These are phyloP conservation scores for Eleusine coracana DNA, from an alignment of 176 grass and related monocot species.

Conservation along the genomic window DNA sequence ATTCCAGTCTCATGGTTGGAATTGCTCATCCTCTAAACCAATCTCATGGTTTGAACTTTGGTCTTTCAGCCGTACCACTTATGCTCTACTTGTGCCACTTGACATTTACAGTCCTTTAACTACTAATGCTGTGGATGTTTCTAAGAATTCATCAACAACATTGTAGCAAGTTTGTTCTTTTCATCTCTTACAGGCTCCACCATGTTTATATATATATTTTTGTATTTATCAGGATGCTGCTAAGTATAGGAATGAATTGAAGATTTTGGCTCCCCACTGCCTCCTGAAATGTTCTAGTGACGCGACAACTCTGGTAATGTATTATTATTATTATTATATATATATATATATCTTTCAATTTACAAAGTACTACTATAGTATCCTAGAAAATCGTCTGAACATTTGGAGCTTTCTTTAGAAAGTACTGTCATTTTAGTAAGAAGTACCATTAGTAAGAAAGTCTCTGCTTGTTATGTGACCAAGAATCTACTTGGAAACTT, in stretches of 20 bases:
- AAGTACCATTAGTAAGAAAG: background rate
- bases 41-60: slow-evolving; percentile 4
- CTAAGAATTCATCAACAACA: background rate
- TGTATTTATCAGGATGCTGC: slow-evolving; percentile 67
- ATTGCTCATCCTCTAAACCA: too few species aligned
- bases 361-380: background rate
- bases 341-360: slow-evolving; percentile 1
- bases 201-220: slow-evolving; percentile 16
- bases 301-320: slow-evolving; percentile 64
- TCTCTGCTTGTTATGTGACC: background rate
- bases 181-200: slow-evolving; percentile 13
- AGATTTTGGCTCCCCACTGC: slow-evolving; percentile 69
- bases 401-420: background rate
- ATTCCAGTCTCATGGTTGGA: background rate
- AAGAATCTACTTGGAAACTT: slow-evolving; percentile 19
- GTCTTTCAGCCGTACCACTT: background rate
- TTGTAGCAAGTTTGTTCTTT: slow-evolving; percentile 4
- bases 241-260: slow-evolving; percentile 78
- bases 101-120: background rate
- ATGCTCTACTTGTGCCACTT: background rate
- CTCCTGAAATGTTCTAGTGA: slow-evolving; percentile 90
- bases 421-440: background rate
- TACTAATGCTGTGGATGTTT: background rate
- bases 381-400: background rate
- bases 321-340: background rate